These are phyloP conservation scores for Sarocladiaceae sp. DNA, from an alignment of 2,329 filamentous ascomycete genomes.

Conservation along the genomic window DNA sequence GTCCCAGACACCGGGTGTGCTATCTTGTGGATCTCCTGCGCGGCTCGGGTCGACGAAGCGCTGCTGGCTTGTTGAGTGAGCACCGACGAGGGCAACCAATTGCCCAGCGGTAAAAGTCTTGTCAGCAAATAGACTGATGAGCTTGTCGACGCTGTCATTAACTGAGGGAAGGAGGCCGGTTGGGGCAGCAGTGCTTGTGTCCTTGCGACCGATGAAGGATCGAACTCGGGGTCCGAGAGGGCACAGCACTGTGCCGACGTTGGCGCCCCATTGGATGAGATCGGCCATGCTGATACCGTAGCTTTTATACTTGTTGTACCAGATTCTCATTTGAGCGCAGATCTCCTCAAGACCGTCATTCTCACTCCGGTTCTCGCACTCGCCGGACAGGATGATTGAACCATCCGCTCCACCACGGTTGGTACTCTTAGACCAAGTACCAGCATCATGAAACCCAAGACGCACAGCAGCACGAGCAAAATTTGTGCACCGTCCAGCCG, in stretches of 20 bases:
- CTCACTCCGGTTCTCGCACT: constrained; percentile 29
- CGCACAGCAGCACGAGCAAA: constrained; percentile 36
- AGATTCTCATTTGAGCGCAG: constrained; percentile 27
- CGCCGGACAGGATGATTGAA: constrained; percentile 29
- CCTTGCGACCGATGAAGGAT: constrained; percentile 43
- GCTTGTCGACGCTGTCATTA: constrained; percentile 32
- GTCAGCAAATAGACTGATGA: constrained; percentile 41
- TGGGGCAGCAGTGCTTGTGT: constrained; percentile 33
- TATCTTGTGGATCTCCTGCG: constrained; percentile 43
- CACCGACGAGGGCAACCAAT: constrained; percentile 46
- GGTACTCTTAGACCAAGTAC: constrained; percentile 31
- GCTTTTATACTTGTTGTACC: constrained; percentile 32
- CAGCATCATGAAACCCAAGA: constrained; percentile 42
- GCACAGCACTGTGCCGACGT: constrained; percentile 39
- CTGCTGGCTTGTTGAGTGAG: constrained; percentile 45
- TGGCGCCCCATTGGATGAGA: constrained; percentile 44
- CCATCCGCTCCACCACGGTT: constrained; percentile 37
- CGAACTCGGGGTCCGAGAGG: constrained; percentile 37
- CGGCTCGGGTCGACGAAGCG: constrained; percentile 33
- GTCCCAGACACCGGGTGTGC: constrained; percentile 48
- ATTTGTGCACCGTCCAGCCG: constrained; percentile 32
- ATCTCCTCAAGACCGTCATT: constrained; percentile 42
- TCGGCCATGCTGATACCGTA: constrained; percentile 43
- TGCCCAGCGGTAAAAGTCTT: constrained; percentile 47
- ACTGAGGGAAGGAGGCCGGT: constrained; percentile 39